These are phyloP conservation scores for Salix viminalis DNA, from an alignment of 345 rosid species.

Conservation along the genomic window DNA sequence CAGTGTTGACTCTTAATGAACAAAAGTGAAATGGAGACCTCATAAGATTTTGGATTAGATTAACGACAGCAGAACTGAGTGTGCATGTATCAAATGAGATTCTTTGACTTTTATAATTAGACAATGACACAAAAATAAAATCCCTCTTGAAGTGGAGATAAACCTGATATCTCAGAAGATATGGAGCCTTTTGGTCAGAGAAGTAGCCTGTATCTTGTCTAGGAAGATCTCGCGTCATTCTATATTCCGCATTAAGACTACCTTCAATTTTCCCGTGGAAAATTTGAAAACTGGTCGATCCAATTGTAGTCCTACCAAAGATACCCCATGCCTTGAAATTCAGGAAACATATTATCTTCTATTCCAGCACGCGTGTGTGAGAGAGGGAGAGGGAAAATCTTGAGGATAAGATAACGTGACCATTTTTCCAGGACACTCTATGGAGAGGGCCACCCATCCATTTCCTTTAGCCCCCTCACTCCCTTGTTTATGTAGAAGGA, in stretches of 20 bases:
- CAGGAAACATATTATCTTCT: neutral
- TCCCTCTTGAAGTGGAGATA: slow-evolving; percentile 9
- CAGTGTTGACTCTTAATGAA: slow-evolving; percentile 3
- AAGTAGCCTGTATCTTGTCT: neutral
- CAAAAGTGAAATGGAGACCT: neutral
- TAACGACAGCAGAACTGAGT: neutral
- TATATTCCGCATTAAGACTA: neutral
- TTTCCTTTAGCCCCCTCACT: neutral
- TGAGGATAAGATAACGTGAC: neutral
- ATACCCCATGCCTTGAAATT: neutral
- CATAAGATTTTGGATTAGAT: neutral
- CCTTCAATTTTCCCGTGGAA: neutral
- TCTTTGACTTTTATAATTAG: neutral
- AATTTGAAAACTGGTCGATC: too few species aligned
- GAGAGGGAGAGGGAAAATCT: too few species aligned
- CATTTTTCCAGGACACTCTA: neutral
- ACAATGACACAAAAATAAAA: neutral
- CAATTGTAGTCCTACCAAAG: neutral
- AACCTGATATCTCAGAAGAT: slow-evolving; percentile 9
- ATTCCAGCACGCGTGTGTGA: too few species aligned
- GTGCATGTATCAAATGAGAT: slow-evolving; percentile 6
- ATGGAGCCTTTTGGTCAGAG: neutral
- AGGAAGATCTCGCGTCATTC: neutral
- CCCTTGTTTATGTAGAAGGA: neutral
- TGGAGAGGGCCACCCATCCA: neutral